phyloP scores from a whole-genome alignment of 2,329 filamentous ascomycete species.

The Zopfia rhizophila region DNA sequence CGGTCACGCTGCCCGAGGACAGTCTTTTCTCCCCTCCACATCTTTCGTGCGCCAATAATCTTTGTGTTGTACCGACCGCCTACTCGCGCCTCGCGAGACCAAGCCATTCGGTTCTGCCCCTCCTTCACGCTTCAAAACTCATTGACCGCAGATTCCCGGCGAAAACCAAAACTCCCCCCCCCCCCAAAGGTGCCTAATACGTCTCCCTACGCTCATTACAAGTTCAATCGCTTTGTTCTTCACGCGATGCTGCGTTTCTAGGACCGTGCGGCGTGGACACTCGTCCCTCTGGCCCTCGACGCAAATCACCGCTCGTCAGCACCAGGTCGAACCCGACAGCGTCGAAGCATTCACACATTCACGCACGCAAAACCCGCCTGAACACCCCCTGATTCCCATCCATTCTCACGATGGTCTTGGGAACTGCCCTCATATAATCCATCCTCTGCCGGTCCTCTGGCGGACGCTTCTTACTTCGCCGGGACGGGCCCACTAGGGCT shows the following conservation, averaged over 20 bases:
- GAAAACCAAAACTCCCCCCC: too few relatives aligned
- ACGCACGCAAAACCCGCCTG: slow-evolving; percentile 3
- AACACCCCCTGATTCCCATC: slow-evolving; percentile 14
- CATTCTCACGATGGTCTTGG: slow-evolving; percentile 44
- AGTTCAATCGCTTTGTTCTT: slow-evolving; percentile 37
- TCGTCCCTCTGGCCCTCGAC: slow-evolving; percentile 20
- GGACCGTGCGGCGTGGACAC: slow-evolving; percentile 27
- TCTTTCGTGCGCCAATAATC: too few relatives aligned
- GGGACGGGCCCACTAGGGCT: slow-evolving; percentile 21
- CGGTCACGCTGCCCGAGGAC: too few relatives aligned
- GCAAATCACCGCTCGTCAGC: slow-evolving; percentile 22
- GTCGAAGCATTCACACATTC: slow-evolving; percentile 13
- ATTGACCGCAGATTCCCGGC: slow-evolving; percentile 11
- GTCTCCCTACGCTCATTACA: slow-evolving; percentile 28
- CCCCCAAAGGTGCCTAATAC: too few relatives aligned
- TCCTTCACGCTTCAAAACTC: slow-evolving; percentile 22
- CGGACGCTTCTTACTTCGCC: slow-evolving; percentile 29
- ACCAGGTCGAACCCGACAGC: slow-evolving; percentile 15
- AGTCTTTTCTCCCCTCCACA: too few relatives aligned
- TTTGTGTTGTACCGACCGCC: too few relatives aligned
- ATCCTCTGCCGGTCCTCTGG: slow-evolving; percentile 41
- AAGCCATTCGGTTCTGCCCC: too few relatives aligned
- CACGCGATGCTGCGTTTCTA: slow-evolving; percentile 40
- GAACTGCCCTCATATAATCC: slow-evolving; percentile 41
- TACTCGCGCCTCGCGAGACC: slow-evolving; percentile 9